phyloP scores from a whole-genome alignment of 495 filamentous ascomycete genomes.

The Penicillium malachiteum region DNA sequence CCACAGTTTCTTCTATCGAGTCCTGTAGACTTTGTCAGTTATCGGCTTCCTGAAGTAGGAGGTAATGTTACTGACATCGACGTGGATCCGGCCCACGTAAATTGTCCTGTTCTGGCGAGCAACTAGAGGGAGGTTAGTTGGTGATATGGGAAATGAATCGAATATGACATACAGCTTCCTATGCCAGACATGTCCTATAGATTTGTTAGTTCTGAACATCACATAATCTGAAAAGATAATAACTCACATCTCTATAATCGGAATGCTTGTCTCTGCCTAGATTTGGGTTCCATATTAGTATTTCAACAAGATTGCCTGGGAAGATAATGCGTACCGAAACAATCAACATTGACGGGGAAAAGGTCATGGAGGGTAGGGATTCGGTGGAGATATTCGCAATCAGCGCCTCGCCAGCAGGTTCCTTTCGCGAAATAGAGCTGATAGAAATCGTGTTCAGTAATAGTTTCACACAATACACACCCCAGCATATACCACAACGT shows the following conservation, averaged over 20 bases:
- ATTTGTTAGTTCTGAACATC: background rate
- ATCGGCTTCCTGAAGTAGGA: background rate
- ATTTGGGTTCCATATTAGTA: background rate
- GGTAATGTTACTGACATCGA: conserved; percentile 26
- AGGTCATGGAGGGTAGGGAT: conserved; percentile 79
- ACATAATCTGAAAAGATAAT: background rate
- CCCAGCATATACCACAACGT: background rate
- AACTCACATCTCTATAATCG: conserved; percentile 15
- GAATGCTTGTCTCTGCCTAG: conserved; percentile 18
- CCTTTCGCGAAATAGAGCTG: conserved; percentile 79
- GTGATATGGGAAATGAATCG: conserved; percentile 28
- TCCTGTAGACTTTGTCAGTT: background rate
- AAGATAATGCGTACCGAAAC: conserved; percentile 55
- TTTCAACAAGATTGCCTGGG: background rate
- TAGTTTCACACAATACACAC: background rate
- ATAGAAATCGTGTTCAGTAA: background rate
- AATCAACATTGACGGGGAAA: conserved; percentile 87
- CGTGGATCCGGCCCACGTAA: conserved; percentile 90
- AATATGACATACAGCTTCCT: conserved; percentile 62
- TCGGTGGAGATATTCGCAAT: conserved; percentile 93
- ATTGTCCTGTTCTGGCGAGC: conserved; percentile 80
- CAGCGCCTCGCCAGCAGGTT: conserved; percentile 78
- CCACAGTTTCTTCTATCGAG: conserved; percentile 66
- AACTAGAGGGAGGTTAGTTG: background rate
- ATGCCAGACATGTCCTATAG: conserved; percentile 85